A percentile compares a stretch with the other conserved stretches of the same genome.
Evolutionary conservation across 352 stramenopile species (phyloP).

Genomic region (Globisporangium spiculum): DNA sequence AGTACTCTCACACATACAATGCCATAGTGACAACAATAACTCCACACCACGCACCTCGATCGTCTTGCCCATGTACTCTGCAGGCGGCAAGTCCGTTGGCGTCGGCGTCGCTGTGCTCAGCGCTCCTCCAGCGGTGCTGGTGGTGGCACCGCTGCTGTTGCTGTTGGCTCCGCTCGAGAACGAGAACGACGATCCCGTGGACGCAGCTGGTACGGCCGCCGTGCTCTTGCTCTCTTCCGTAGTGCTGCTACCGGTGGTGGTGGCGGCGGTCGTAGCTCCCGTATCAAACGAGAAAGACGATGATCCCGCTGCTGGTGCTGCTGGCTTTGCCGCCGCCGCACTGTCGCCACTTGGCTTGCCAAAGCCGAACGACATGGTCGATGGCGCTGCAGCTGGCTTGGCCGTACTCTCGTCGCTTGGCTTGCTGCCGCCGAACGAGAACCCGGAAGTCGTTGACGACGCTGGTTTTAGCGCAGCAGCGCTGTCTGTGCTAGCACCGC

Average conservation of each 20-base stretch:
- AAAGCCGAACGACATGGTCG: constrained; percentile 9
- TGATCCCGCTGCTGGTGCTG: neutral
- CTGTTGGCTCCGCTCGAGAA: constrained; percentile 8
- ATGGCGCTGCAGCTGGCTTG: neutral
- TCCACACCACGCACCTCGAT: constrained; percentile 49
- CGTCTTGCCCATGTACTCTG: constrained; percentile 82
- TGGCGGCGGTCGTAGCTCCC: neutral
- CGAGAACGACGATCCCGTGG: constrained; percentile 10
- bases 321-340: neutral
- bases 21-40: neutral
- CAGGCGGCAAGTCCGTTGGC: constrained; percentile 60
- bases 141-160: constrained; percentile 1
- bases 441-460: constrained; percentile 15
- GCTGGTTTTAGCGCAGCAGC: constrained; percentile 8
- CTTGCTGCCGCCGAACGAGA: constrained; percentile 31
- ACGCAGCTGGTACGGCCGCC: neutral
- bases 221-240: constrained; percentile 5
- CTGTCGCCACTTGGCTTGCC: neutral
- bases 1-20: neutral
- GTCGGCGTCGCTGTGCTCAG: constrained; percentile 32
- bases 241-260: neutral
- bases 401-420: neutral
- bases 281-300: constrained; percentile 7
- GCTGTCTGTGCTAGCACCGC: constrained; percentile 9
- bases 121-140: constrained; percentile 3